These are phyloP conservation scores for Rhodomyrtus psidioides DNA, from an alignment of 441 rosid genomes.

Conservation along the genomic window DNA sequence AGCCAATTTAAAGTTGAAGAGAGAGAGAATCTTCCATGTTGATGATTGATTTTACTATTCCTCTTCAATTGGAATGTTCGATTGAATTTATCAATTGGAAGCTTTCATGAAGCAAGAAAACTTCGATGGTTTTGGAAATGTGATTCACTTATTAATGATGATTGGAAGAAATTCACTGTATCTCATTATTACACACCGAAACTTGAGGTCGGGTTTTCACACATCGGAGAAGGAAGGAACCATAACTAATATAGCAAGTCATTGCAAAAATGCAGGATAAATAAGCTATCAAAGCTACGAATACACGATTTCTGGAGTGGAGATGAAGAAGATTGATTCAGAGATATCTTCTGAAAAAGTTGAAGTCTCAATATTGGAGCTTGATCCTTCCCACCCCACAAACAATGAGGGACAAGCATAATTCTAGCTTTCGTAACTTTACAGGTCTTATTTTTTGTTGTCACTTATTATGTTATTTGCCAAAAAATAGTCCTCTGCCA, in stretches of 20 bases:
- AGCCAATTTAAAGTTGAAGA: not conserved
- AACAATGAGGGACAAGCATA: too few relatives aligned
- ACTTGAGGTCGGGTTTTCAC: not conserved
- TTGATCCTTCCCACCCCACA: too few relatives aligned
- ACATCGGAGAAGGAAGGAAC: not conserved
- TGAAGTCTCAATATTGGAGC: too few relatives aligned
- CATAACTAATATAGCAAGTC: not conserved
- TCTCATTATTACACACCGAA: not conserved
- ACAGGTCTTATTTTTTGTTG: too few relatives aligned
- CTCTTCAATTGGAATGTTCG: not conserved
- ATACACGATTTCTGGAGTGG: not conserved
- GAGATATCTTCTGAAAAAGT: too few relatives aligned
- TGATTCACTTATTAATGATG: not conserved
- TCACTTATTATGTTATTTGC: too few relatives aligned
- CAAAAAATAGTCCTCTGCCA: too few relatives aligned
- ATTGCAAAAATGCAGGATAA: not conserved
- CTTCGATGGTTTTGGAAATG: not conserved
- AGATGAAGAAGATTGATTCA: not conserved
- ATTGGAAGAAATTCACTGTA: not conserved
- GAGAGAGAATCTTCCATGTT: not conserved
- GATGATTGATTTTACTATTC: not conserved
- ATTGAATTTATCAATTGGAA: not conserved
- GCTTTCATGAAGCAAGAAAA: not conserved
- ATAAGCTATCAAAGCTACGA: not conserved
- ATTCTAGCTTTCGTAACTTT: too few relatives aligned